A percentile compares a stretch with the other conserved stretches of the same genome.
Conservation (phyloP, 176 grass and related monocot species). For the Sorghum bicolor region Sorghum_bicolor_NCBIv3 NC_012875.2:4388501-4389000, state of each 20-base stretch:
- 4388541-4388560: background rate
- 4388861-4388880: background rate
- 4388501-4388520: background rate
- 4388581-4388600: background rate
- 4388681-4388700: slow-evolving; percentile 18
- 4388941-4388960: slow-evolving; percentile 32
- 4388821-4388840: background rate
- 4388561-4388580: background rate
- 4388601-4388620: background rate
- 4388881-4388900: background rate
- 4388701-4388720: slow-evolving; percentile 49
- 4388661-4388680: slow-evolving; percentile 26
- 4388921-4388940: slow-evolving; percentile 69
- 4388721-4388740: slow-evolving; percentile 61
- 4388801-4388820: background rate
- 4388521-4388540: background rate
- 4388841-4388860: background rate
- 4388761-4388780: background rate
- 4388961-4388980: slow-evolving; percentile 35
- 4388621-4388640: background rate
- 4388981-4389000: background rate
- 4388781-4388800: background rate
- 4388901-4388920: slow-evolving; percentile 54
- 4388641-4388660: slow-evolving; percentile 17
- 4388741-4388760: no score